Base-by-base conservation (phyloP, 495 filamentous ascomycete species). In the Acidomyces sp. region DNA sequence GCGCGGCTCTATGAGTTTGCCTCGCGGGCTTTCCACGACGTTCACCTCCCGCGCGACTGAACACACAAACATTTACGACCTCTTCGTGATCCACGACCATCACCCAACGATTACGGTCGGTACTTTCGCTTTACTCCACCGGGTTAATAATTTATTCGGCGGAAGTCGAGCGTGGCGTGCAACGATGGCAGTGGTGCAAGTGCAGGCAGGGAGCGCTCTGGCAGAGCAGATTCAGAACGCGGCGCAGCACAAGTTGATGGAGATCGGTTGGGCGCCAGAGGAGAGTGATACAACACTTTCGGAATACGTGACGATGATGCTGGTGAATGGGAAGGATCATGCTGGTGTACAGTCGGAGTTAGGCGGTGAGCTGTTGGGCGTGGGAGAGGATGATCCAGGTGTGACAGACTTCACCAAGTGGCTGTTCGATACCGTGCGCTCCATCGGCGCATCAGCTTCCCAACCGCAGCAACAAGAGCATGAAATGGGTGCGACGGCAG, bases 271-370 rank as follows among this genome's bases (percentile, higher is more conserved):
- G 90, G 74, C 78, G 31, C 81, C 79, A 29, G 78, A 75, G 42
- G 68, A 72, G 46, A 83, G 87, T 55, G 88, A 84, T 53, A 77
- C 80, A 12, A 81, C 85, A 10, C 69, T 97, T 42, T 79, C 84
- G 29, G 90, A 97, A 62, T 97, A 95, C 58, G 88, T 97, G 46
- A 80, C 94, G 32, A 70, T 94, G 39, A 96, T 95, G 88, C 71
- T 97, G 21, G 83, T 80, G 42, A 95, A 95, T 18, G 49, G 49
- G 2, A 53, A 53, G 32, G 46, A 48, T 15, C 22, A 41, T 15
- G 38, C 45, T 23, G 49, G 46, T 15, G 85, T 96, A 47, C 82
- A 86, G 3, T 72, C 74, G 20, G 90, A 97, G 56, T 75, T 96
- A 10, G 78, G 85, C 6, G 82, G 80, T 43, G 92, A 97, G 51